Percentiles rank a stretch among this genome's conserved stretches.
These are phyloP conservation scores for Ganoderma meredithae DNA, from an alignment of 1,284 basidiomycete species.

Conservation along the genomic window DNA sequence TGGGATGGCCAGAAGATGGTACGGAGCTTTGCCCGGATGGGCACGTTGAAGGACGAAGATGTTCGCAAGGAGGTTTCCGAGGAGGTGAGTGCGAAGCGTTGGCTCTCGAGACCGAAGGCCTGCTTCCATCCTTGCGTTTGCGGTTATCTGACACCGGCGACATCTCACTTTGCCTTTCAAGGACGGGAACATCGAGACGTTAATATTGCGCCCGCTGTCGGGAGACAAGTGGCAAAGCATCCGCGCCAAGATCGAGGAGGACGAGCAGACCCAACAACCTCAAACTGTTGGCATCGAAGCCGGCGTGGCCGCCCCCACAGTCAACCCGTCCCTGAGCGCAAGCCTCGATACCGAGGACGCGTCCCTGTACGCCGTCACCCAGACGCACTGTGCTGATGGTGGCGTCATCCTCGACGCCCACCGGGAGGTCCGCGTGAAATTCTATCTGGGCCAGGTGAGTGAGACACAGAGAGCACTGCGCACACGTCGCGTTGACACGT, in stretches of 20 bases:
- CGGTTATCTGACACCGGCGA: not conserved
- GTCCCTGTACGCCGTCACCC: constrained; percentile 50
- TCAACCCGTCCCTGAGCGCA: constrained; percentile 24
- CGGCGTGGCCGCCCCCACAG: not conserved
- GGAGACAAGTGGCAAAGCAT: constrained; percentile 53
- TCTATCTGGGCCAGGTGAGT: constrained; percentile 79
- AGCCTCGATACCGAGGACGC: constrained; percentile 48
- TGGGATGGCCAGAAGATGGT: constrained; percentile 86
- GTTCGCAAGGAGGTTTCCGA: constrained; percentile 45
- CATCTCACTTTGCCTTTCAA: constrained; percentile 27
- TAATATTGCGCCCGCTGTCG: constrained; percentile 53
- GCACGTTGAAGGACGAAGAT: constrained; percentile 44
- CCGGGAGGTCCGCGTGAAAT: constrained; percentile 79
- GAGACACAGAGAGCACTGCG: constrained; percentile 27
- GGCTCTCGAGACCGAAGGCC: not conserved
- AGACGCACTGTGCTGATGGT: constrained; percentile 39
- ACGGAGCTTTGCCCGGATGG: constrained; percentile 71
- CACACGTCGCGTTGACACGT: not conserved
- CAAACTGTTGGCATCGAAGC: constrained; percentile 6
- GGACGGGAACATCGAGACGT: constrained; percentile 51
- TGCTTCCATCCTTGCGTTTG: not conserved
- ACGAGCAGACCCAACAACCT: constrained; percentile 22
- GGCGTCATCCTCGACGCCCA: constrained; percentile 72
- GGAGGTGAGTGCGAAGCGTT: constrained; percentile 33
- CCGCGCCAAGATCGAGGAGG: constrained; percentile 44